Evolutionary conservation across 768 basidiomycete species (phyloP).

Genomic region (Lentinula raphanica): DNA sequence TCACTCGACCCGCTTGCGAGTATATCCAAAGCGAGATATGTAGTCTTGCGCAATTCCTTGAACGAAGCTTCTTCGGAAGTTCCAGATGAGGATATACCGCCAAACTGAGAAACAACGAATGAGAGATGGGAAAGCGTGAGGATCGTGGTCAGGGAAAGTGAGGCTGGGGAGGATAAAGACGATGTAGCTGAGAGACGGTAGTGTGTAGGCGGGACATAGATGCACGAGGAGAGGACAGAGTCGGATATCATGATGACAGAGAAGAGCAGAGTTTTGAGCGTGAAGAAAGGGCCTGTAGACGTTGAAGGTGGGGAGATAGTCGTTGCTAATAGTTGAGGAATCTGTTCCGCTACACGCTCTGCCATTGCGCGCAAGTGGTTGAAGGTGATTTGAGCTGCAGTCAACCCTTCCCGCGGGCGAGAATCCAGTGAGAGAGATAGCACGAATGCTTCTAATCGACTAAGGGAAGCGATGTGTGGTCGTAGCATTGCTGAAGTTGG

Average conservation of each 20-base stretch:
- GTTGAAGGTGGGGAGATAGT: neutral
- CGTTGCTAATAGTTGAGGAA: slow-evolving; percentile 7
- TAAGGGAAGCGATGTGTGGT: slow-evolving; percentile 23
- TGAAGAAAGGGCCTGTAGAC: slow-evolving; percentile 43
- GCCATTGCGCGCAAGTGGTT: neutral
- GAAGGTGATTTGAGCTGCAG: neutral
- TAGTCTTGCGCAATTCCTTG: slow-evolving; percentile 64
- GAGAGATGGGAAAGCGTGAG: slow-evolving; percentile 61
- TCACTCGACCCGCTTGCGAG: slow-evolving; percentile 34
- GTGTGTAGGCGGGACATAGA: slow-evolving; percentile 43
- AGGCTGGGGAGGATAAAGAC: slow-evolving; percentile 23
- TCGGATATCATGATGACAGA: slow-evolving; percentile 65
- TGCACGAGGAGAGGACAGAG: slow-evolving; percentile 47
- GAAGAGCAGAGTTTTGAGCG: slow-evolving; percentile 75
- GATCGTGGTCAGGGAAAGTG: slow-evolving; percentile 51
- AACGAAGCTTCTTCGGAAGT: slow-evolving; percentile 41
- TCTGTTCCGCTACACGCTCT: slow-evolving; percentile 23
- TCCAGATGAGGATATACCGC: slow-evolving; percentile 56
- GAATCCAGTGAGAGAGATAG: slow-evolving; percentile 32
- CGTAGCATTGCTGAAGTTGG: neutral
- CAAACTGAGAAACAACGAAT: slow-evolving; percentile 77
- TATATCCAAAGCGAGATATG: slow-evolving; percentile 76
- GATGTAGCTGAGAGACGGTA: slow-evolving; percentile 13
- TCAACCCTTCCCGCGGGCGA: slow-evolving; percentile 16
- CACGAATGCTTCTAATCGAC: slow-evolving; percentile 30